These are phyloP conservation scores for Marchantia paleacea DNA, from an alignment of 225 moss, liverwort and hornwort genomes.

Conservation along the genomic window DNA sequence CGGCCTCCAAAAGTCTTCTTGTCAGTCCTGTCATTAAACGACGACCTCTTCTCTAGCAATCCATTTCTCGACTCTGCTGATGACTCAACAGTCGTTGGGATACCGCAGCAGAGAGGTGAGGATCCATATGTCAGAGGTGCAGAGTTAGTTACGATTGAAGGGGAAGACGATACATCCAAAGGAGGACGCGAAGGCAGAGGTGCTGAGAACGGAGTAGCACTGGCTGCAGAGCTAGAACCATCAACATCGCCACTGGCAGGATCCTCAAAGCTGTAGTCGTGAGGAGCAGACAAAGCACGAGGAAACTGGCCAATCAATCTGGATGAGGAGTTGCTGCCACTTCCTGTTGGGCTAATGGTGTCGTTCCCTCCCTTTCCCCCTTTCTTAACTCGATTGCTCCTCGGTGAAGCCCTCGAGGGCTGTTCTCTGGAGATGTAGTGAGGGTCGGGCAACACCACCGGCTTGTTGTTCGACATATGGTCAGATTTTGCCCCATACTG, in stretches of 20 bases:
- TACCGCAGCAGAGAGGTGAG: neutral
- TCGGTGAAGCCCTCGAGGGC: slow-evolving; percentile 40
- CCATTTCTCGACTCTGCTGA: neutral
- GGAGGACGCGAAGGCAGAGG: slow-evolving; percentile 23
- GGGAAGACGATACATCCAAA: slow-evolving; percentile 20
- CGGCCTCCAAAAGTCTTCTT: slow-evolving; percentile 27
- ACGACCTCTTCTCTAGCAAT: neutral
- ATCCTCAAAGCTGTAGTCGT: slow-evolving; percentile 24
- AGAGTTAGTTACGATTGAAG: neutral
- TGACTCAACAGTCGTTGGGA: neutral
- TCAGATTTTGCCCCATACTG: slow-evolving; percentile 47
- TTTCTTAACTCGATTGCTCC: slow-evolving; percentile 29
- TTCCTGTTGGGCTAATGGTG: slow-evolving; percentile 15
- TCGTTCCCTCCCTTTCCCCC: slow-evolving; percentile 15
- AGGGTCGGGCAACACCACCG: slow-evolving; percentile 54
- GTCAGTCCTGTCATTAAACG: slow-evolving; percentile 9
- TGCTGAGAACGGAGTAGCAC: slow-evolving; percentile 16
- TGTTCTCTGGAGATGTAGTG: slow-evolving; percentile 50
- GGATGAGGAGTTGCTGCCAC: slow-evolving; percentile 24
- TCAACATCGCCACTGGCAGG: neutral
- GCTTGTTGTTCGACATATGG: slow-evolving; percentile 48
- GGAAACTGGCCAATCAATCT: slow-evolving; percentile 29
- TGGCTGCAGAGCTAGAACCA: neutral
- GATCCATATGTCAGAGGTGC: slow-evolving; percentile 2
- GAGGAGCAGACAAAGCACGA: slow-evolving; percentile 33